Base-by-base conservation (phyloP, 441 rosid species). In the Brassica hybrid region DNA sequence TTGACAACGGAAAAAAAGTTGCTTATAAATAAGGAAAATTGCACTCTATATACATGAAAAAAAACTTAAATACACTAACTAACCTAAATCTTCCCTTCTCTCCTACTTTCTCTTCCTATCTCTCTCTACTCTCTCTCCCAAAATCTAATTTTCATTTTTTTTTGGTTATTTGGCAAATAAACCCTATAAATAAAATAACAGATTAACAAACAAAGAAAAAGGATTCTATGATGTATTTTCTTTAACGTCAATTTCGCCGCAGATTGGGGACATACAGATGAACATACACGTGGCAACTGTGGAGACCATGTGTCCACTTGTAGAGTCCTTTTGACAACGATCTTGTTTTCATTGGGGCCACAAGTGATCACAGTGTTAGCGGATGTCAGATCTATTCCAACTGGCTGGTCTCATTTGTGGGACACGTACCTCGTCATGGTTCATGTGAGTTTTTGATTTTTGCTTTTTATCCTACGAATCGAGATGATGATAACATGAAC, bases 241-340 rank as follows among this genome's bases (percentile, higher is more conserved):
- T 16, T 52, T 52, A 52, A 16, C 64, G 30, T 59, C 3, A 23
- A 34, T 34, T 50, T 58, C 32, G 8, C 43, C 13, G 18, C 8
- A 6, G 5, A 11, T 23, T 41, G 70, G 75, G 25, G 13, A 34
- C 58, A 38, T 41, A n/a, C 1, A 71, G 25, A 58, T 6, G 72
- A 56, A 8, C 19, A 30, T 56, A 18, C 75, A 57, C 80, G 41
- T 71, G 72, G 71, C 80, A 12, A 16, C 12, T 64, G 23, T 7
- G 19, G 43, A 50, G n/a, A 70, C 60, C 80, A 77, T 71, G 76
- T 71, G 80, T 58, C 56, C 73, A 77, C 19, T 65, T 43, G 72
- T 41, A 14, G 56, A 71, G 72, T 72, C 59, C 59, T 9, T 58
- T 58, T 30, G 72, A 72, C 21, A 13, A 71, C 32, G 68, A 72